phyloP scores from a whole-genome alignment of 352 stramenopile species.

The Phytophthora pseudosyringae region DNA sequence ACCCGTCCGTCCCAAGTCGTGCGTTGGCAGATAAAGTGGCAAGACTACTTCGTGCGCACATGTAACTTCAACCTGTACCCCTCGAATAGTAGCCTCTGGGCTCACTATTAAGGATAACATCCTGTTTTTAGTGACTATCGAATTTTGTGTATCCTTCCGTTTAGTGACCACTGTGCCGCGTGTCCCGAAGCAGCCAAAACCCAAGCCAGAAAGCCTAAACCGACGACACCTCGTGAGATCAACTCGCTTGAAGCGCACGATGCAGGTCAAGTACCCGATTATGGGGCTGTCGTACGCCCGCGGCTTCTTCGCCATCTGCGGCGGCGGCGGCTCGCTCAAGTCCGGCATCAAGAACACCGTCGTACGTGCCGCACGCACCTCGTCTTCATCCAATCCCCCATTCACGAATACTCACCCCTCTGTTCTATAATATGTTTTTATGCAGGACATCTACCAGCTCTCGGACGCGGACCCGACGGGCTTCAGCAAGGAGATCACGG shows the following conservation, averaged over 20 bases:
- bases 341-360: slow-evolving; percentile 89
- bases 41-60: neutral
- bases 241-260: slow-evolving; percentile 30
- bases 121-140: no score
- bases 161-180: slow-evolving; percentile 17
- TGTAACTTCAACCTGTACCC: neutral
- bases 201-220: slow-evolving; percentile 10
- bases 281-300: slow-evolving; percentile 82
- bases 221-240: neutral
- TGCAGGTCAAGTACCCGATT: slow-evolving; percentile 88
- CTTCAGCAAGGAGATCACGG: slow-evolving; percentile 73
- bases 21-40: slow-evolving; percentile 12
- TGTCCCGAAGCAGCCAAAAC: slow-evolving; percentile 7
- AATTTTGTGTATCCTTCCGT: neutral
- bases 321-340: slow-evolving; percentile 81
- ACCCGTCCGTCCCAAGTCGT: slow-evolving; percentile 38
- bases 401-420: slow-evolving; percentile 6
- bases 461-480: slow-evolving; percentile 66
- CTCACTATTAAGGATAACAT: neutral
- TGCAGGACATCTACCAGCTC: slow-evolving; percentile 78
- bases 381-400: neutral
- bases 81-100: slow-evolving; percentile 5
- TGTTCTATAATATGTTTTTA: slow-evolving; percentile 10
- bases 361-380: slow-evolving; percentile 41
- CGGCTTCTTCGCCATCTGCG: slow-evolving; percentile 81